Evolutionary conservation across 495 filamentous ascomycete species (phyloP).

Genomic region (Aspergillus steynii): DNA sequence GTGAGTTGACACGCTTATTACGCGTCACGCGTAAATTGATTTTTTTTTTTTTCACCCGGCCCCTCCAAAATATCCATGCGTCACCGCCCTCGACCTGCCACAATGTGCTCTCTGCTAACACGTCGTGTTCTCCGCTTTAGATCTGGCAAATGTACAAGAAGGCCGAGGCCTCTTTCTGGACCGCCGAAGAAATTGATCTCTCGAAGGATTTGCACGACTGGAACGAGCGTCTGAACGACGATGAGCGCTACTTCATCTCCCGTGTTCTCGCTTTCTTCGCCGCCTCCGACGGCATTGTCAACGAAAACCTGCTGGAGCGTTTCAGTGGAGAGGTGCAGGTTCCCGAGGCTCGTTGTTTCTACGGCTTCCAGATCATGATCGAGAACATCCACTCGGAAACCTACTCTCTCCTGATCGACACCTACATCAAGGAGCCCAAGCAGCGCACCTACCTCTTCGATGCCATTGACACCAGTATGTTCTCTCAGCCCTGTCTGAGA

Average conservation of each 20-base stretch:
- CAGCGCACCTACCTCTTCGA: conserved; percentile 96
- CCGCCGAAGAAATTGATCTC: conserved; percentile 97
- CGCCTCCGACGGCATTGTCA: conserved; percentile 99
- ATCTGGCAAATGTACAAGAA: conserved; percentile 99
- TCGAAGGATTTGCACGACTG: conserved; percentile 99
- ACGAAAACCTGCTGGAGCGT: conserved; percentile 97
- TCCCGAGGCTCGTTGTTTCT: conserved; percentile 98
- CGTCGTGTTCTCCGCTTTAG: conserved; percentile 42
- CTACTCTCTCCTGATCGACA: conserved; percentile 98
- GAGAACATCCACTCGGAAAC: conserved; percentile 99
- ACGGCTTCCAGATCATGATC: conserved; percentile 99
- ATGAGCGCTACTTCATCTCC: conserved; percentile 97
- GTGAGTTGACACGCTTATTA: conserved; percentile 62
- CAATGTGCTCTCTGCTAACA: conserved; percentile 14
- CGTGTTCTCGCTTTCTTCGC: conserved; percentile 99
- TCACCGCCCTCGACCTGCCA: conserved; percentile 14
- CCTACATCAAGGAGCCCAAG: conserved; percentile 98
- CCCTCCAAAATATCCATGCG: neutral
- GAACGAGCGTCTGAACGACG: conserved; percentile 95
- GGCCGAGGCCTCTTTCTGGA: conserved; percentile 99
- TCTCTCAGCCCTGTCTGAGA: neutral
- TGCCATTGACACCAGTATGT: conserved; percentile 92
- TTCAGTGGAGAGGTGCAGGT: conserved; percentile 97
- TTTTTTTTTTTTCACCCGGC: conserved; percentile 21
- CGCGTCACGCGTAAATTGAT: conserved; percentile 73